Base-by-base conservation (phyloP, 2,329 filamentous ascomycete species). In the Pseudonectria buxi region DNA sequence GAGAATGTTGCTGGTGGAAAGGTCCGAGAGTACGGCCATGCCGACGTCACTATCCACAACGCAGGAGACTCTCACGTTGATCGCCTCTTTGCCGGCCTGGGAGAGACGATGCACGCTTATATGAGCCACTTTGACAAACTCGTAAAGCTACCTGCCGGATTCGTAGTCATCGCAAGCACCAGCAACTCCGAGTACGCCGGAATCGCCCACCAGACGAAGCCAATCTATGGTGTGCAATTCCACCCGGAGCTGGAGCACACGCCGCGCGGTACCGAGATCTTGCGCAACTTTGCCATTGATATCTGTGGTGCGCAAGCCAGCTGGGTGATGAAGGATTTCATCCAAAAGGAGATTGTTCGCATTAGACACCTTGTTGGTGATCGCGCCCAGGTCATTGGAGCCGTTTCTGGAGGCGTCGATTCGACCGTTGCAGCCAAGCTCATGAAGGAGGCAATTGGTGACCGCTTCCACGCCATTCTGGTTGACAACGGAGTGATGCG, bases 81-180 rank as follows among this genome's bases (percentile, higher is more conserved):
- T 58, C 72, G 74, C 31, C 77, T 96, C 14, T 95, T 95, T 61
- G 71, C 77, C 18, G 86, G 80, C 12, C 56, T 95, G 10, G 82
- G 79, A 40, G 79, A 85, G 41, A 67, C 76, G 33, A 71, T 86
- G 51, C 72, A 83, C 39, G 57, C 86, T 11, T 90, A 77, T 73
- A 95, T 95, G 89, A 84, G 77, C 47, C 90, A 96, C 59, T 81
- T 80, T 39, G 88, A 95, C 64, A 94, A 94, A 70, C 74, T 96
- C 10, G 73, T 72, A 26, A 67, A 73, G 36, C 69, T 95, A 26
- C 89, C 89, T 7, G 67, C 81, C 25, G 75, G 71, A 27, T 95
- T 94, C 57, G 64, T 75, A 40, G 78, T 72, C 12, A 77, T 95
- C 50, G 88, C 84, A 33, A 81, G 71, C 4, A 90, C 87, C 3